Evolutionary conservation across 345 rosid species (phyloP), one percentile per base, ranked within the genome.

Genomic region (Erysimum cheiranthoides): DNA sequence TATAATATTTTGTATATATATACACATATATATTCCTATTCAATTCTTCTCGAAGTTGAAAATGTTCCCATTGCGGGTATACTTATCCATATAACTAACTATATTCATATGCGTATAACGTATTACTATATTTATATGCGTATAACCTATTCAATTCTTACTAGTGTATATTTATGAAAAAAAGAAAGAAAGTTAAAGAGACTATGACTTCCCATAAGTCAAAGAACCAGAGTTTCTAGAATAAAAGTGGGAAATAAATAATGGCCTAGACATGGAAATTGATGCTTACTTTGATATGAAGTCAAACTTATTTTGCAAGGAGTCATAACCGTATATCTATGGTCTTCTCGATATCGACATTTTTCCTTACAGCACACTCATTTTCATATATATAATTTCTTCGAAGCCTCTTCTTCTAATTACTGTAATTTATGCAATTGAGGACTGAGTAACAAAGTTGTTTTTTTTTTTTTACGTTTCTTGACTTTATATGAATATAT

Each of bases 141-240:
- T 21, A 21, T 21, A n/a, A n/a, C n/a, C n/a, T n/a, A n/a, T n/a
- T n/a, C n/a, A n/a, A n/a, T n/a, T n/a, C n/a, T n/a, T n/a, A n/a
- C n/a, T 21, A 21, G 25, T 10, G 11, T 16, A 5, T 25, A 8
- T 51, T 6, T 52, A 28, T 32, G 11, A 43, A 45, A 17, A 51
- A 60, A 11, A 47, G 34, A 2, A n/a, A n/a, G n/a, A n/a, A 13
- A n/a, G 16, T 50, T 14, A 21, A 53, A 31, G 36, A 61, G 61
- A 21, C 56, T 75, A 32, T 61, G 25, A 21, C 25, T 21, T 21
- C 1, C 53, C 8, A 49, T 16, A 66, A 78, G 81, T 78, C 80
- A 77, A 77, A 64, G 72, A 65, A 47, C 51, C 62, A 62, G 58
- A 78, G 73, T 36, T 78, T 78, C 81, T 78, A 78, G 77, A 72